Evolutionary conservation across 2,329 filamentous ascomycete species (phyloP), one percentile per base, ranked within the genome.

Genomic region (Pseudogymnoascus sp.): DNA sequence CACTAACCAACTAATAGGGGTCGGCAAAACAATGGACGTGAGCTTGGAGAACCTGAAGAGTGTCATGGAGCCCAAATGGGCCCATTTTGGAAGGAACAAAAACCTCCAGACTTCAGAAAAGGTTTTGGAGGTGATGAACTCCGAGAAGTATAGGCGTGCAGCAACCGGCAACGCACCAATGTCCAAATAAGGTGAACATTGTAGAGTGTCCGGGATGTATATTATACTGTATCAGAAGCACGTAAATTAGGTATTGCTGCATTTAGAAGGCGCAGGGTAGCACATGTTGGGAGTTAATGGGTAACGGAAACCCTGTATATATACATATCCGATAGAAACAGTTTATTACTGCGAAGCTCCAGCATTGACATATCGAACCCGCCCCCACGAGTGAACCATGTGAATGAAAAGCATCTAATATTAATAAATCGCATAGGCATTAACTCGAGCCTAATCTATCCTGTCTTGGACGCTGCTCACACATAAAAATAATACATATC

Each of bases 61-160:
- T 12, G 72, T 75, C n/a, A 67, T 82, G 36, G 76, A 80, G 38
- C 69, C 75, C 5, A 78, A 80, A 67, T 86, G 83, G 81, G 73
- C 76, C 18, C 77, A 83, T 61, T 74, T 87, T 14, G 82, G 79
- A 14, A 78, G 82, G 65, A 76, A 76, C 64, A 80, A 78, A 69
- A 74, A 75, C 15, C 68, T 78, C 12, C 77, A 78, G 36, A 80
- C 78, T 6, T 75, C 80, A 6, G 77, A 82, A 64, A 81, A 82
- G 70, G 77, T 85, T 20, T 78, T 84, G 68, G 80, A 86, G 69
- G 70, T 84, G 36, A 74, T 87, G 60, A 79, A 77, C 60, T 77
- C 73, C 62, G 77, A 82, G 68, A 78, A 78, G 61, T 80, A 80
- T 67, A 66, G 65, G 41, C 62, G 65, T 50, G 65, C 69, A 25